These are phyloP conservation scores for Steccherinum ochraceum DNA, from an alignment of 768 basidiomycete species.

Conservation along the genomic window DNA sequence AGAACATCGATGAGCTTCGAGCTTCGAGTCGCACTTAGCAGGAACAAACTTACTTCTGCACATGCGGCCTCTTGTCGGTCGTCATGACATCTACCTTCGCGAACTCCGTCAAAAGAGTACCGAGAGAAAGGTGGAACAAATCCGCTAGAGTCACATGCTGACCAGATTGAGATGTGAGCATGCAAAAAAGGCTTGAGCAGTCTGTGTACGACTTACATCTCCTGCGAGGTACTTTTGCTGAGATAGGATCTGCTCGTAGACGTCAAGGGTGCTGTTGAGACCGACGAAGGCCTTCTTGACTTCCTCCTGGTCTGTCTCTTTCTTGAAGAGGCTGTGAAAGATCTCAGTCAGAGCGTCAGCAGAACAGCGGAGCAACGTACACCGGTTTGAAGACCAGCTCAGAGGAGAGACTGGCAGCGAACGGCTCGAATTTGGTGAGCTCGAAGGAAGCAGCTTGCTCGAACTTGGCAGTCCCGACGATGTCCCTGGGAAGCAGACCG, in stretches of 20 bases:
- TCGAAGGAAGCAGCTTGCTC: slow-evolving; percentile 36
- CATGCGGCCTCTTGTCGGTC: neutral
- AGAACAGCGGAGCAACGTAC: neutral
- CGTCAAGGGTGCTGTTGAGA: slow-evolving; percentile 2
- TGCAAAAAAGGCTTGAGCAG: no score
- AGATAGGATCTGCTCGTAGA: slow-evolving; percentile 6
- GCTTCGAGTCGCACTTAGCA: neutral
- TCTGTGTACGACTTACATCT: slow-evolving; percentile 4
- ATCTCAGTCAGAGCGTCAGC: neutral
- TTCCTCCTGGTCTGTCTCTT: neutral
- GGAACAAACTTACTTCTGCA: neutral
- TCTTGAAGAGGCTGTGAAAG: neutral
- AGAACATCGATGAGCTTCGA: neutral
- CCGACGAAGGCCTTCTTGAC: neutral
- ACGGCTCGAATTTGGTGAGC: slow-evolving; percentile 43
- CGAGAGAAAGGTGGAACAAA: slow-evolving; percentile 1
- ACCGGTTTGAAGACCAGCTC: neutral
- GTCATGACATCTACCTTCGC: neutral
- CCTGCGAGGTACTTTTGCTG: slow-evolving; percentile 13
- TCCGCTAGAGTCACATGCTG: slow-evolving; percentile 1
- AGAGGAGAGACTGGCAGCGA: slow-evolving; percentile 27
- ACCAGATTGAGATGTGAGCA: neutral
- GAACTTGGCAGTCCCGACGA: neutral
- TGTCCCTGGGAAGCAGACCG: neutral
- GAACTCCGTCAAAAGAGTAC: neutral